Conservation (phyloP, 2,329 filamentous ascomycete genomes). For the Hypoxylon sp. region DNA sequence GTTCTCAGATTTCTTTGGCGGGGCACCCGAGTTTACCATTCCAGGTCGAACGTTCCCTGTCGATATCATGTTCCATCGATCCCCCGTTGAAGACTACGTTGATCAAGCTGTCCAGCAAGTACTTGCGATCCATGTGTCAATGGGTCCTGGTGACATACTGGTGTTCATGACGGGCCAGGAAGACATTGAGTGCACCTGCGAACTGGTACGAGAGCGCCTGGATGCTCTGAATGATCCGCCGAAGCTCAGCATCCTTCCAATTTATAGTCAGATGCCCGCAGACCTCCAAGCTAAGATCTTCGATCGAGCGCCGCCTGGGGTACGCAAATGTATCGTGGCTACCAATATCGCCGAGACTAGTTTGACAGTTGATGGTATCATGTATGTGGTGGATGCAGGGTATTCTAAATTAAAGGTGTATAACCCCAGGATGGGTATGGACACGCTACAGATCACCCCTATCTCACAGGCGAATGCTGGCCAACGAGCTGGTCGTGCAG, state of each 20-base stretch:
- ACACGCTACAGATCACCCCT: slow-evolving; percentile 96
- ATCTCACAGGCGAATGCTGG: slow-evolving; percentile 97
- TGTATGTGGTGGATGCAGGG: slow-evolving; percentile 97
- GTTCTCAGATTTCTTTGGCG: slow-evolving; percentile 96
- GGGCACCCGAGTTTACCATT: slow-evolving; percentile 96
- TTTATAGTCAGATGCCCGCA: slow-evolving; percentile 99
- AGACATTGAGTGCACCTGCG: slow-evolving; percentile 97
- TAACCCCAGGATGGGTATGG: slow-evolving; percentile 99
- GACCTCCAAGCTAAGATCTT: slow-evolving; percentile 99
- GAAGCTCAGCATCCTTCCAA: slow-evolving; percentile 93
- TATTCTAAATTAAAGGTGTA: slow-evolving; percentile 99
- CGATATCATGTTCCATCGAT: slow-evolving; percentile 94
- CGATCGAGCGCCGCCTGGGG: slow-evolving; percentile 88
- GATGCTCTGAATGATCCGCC: slow-evolving; percentile 93
- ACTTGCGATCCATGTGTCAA: slow-evolving; percentile 94
- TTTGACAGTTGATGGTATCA: slow-evolving; percentile 97
- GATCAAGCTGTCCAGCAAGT: slow-evolving; percentile 97
- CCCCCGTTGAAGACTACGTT: slow-evolving; percentile 97
- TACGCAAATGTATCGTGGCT: slow-evolving; percentile 96
- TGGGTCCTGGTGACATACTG: slow-evolving; percentile 91
- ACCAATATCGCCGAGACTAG: slow-evolving; percentile 99
- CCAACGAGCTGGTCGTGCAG: slow-evolving; percentile 93
- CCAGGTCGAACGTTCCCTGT: slow-evolving; percentile 97
- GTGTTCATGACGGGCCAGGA: slow-evolving; percentile 99
- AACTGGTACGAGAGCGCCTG: slow-evolving; percentile 88